Evolutionary conservation across 768 basidiomycete species (phyloP), one percentile per base, ranked within the genome.

Genomic region (Suillus fuscotomentosus): DNA sequence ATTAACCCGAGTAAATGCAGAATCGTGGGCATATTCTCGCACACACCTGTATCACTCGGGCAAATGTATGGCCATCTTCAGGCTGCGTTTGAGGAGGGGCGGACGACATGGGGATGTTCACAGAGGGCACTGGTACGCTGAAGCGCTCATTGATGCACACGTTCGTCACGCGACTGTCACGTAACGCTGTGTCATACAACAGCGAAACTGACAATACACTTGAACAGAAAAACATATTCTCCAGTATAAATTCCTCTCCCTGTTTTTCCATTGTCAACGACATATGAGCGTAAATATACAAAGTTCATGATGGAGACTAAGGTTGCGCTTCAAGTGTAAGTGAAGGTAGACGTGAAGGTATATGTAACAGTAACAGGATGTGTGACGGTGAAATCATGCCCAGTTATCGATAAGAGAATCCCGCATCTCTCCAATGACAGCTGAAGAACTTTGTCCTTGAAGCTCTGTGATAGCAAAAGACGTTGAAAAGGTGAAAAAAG

Each of bases 371-470:
- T 27, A 31, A 41, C 10, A 11, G 17, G 27, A 42, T 42, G 17
- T 11, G 41, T 42, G 5, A 59, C 11, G 5, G 24, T 59, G 41
- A 42, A 59, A 67, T 82, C 78, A 94, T 79, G 94, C 94, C 89
- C 93, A 96, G 80, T 92, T 94, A 82, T 92, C 94, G 75, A 95
- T 92, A 59, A 95, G 82, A 41, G 91, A 87, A 71, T 95, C 94
- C 64, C 94, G 86, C 94, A 96, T 95, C 81, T 94, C 92, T 70
- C 88, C 90, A 72, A 96, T 94, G 60, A 94, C 87, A 60, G 92
- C 92, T 60, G 87, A 84, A 17, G 88, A 87, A 60, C 88, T 87
- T 71, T 92, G 91, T 51, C 93, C 94, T 83, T 92, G 91, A 48
- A 97, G 83, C 77, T 94, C 92, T 94, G 73, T 5, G 24, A 39